Evolutionary conservation across 2,329 filamentous ascomycete species (phyloP), one percentile per base, ranked within the genome.

Genomic region (Colletotrichum shisoi): DNA sequence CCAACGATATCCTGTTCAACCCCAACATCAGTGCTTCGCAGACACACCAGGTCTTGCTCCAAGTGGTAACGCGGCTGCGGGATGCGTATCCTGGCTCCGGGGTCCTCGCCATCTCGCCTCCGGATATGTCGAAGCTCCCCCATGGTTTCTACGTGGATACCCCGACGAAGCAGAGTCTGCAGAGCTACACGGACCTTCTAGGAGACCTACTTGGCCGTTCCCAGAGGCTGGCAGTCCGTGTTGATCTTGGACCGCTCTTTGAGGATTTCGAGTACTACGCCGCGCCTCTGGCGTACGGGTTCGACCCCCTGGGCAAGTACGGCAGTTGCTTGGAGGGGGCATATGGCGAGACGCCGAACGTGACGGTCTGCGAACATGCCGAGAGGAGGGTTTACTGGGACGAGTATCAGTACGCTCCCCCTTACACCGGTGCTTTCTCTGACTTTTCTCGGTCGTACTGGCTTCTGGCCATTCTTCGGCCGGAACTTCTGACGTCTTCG

Each of bases 261-360:
- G 54, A 68, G 17, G 61, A 65, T 11, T 68, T 65, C 12, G 56
- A 68, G 37, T 68, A 68, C 13, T 65, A 68, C 34, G 61, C 65
- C 8, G 19, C 54, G 9, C 65, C 65, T 9, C 17, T 13, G 15
- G 6, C 37, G 6, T 65, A 65, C 21, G 65, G 65, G 6, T 68
- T 68, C 7, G 31, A 34, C 7, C 53, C 49, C 13, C 44, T 68
- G 19, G 61, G 61, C 3, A 65, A 65, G 44, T 68, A 68, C 24
- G 61, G 65, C 7, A 65, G 65, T 17, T 68, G 61, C 52, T 27
- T 65, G 46, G 27, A 40, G 24, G 61, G 65, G 2, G 54, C 49
- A 24, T 68, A 68, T 49, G 61, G 54, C 37, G 61, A 68, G 54
- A 68, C 61, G 9, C 5, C 54, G 9, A 51, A 65, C n/a, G 61